These are phyloP conservation scores for Gossypium australe DNA, from an alignment of 345 rosid genomes.

Conservation along the genomic window DNA sequence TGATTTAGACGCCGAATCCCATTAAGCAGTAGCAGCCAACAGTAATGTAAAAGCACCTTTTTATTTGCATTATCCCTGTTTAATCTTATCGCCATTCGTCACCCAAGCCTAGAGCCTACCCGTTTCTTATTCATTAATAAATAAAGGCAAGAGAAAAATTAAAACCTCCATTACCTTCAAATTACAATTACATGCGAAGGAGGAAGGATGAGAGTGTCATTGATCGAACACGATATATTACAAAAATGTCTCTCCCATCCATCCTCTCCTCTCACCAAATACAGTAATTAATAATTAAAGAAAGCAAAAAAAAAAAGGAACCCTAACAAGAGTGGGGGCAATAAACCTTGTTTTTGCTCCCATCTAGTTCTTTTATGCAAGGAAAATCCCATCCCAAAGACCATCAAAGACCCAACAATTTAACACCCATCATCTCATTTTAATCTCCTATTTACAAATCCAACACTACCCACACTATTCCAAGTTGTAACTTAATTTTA, in stretches of 20 bases:
- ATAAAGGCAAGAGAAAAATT: too few relatives aligned
- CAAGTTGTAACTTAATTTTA: neutral
- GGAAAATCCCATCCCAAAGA: neutral
- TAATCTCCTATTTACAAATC: slow-evolving; percentile 20
- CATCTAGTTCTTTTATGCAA: neutral
- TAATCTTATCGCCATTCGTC: too few relatives aligned
- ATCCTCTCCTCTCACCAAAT: neutral
- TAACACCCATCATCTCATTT: neutral
- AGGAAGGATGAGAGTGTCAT: neutral
- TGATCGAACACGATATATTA: neutral
- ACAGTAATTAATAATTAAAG: neutral
- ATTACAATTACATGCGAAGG: slow-evolving; percentile 10
- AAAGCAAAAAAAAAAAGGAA: neutral
- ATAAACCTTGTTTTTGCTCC: neutral
- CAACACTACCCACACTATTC: neutral
- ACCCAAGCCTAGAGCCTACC: too few relatives aligned
- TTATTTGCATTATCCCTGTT: neutral
- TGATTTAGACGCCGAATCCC: neutral
- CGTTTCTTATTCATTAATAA: too few relatives aligned
- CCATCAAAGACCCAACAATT: slow-evolving; percentile 1
- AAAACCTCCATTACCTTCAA: slow-evolving; percentile 1
- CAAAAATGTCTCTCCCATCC: neutral
- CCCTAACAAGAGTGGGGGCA: neutral
- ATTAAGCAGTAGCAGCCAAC: neutral
- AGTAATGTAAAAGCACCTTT: neutral